Base-by-base conservation (phyloP, 352 stramenopile species). In the Plasmopara viticola region DNA sequence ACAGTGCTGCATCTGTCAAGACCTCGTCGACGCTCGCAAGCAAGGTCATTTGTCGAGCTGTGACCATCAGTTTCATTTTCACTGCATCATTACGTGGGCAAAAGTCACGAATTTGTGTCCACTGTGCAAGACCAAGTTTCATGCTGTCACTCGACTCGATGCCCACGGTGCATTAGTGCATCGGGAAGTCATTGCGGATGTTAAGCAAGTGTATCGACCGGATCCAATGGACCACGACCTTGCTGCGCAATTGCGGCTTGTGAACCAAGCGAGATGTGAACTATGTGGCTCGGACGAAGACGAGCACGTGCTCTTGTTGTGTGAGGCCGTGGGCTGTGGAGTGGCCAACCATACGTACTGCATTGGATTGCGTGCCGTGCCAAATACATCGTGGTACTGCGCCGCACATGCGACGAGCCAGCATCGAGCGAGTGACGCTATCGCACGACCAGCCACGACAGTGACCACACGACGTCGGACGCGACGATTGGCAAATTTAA, bases 51-150 rank as follows among this genome's bases (percentile, higher is more conserved):
- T 94, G 4, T 53, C 75, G 0, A 62, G 31, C 5, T 94, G 83
- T 54, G 77, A 84, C 33, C 83, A 94, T 51, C 72, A 69, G n/a
- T 94, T 94, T 67, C 83, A 94, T 62, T 91, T 81, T 35, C 68
- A 91, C 39, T 94, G 83, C 58, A 91, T 94, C 48, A 46, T 89
- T 20, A 64, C 78, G 28, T 94, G 83, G 83, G 63, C 83, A 33
- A 84, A 87, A 47, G 76, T 91, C 17, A 91, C 83, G 14, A 94
- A 94, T 48, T 52, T 90, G 14, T 94, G 83, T 64, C 83, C 83
- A 47, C 60, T 94, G 1, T 94, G 83, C 61, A 90, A 90, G 66
- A 66, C 60, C 47, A 72, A 82, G 48, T 94, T 94, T 53, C 66
- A 73, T n/a, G 6, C 47, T 0, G 64, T 94, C 38, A 72, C 70